These are phyloP conservation scores for Metschnikowia lochheadii DNA, from an alignment of 805 yeast genomes.

Conservation along the genomic window DNA sequence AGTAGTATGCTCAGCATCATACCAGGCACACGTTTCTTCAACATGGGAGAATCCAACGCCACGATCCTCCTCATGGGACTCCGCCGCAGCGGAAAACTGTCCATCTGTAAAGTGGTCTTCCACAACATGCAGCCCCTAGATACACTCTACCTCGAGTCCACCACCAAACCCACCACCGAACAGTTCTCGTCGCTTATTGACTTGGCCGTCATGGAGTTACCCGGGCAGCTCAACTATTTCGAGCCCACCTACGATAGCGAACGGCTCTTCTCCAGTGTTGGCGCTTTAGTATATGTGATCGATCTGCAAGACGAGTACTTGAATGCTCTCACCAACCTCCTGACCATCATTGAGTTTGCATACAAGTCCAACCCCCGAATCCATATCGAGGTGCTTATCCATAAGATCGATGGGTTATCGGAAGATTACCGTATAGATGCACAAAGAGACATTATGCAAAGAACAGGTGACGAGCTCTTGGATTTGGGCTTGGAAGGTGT, in stretches of 20 bases:
- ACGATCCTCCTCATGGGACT: conserved; percentile 85
- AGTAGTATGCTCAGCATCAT: no score
- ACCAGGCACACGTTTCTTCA: neutral
- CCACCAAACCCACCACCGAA: conserved; percentile 84
- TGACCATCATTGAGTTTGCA: conserved; percentile 84
- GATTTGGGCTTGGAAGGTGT: conserved; percentile 91
- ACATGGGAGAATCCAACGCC: conserved; percentile 47
- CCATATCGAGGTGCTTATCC: conserved; percentile 88
- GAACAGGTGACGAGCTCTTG: conserved; percentile 87
- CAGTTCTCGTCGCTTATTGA: conserved; percentile 81
- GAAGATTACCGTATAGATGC: conserved; percentile 94
- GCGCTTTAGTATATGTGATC: conserved; percentile 89
- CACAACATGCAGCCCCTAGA: conserved; percentile 96
- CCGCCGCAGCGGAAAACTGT: conserved; percentile 87
- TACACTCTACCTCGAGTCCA: conserved; percentile 83
- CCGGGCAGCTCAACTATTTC: conserved; percentile 87
- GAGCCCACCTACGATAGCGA: conserved; percentile 82
- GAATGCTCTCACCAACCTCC: conserved; percentile 83
- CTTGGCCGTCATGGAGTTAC: conserved; percentile 86
- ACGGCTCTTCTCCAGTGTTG: conserved; percentile 71
- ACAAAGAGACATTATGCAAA: conserved; percentile 92
- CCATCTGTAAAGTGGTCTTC: conserved; percentile 92
- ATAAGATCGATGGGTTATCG: conserved; percentile 90
- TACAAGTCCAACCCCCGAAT: conserved; percentile 78
- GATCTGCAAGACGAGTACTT: conserved; percentile 95